phyloP scores from a whole-genome alignment of 139 green algal species.

The Chlorella sorokiniana region DNA sequence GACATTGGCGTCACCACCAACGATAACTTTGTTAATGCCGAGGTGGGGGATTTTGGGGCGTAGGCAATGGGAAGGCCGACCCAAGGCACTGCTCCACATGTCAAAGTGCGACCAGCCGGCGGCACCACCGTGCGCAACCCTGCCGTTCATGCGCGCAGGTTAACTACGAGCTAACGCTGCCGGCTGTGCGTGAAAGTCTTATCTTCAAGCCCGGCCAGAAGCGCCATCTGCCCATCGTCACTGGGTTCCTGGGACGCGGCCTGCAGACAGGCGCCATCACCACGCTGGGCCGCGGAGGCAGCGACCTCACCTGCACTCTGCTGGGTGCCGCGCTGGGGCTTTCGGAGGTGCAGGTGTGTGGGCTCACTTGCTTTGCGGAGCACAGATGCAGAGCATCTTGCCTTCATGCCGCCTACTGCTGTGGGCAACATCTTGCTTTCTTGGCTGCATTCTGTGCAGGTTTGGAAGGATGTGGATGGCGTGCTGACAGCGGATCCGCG shows the following conservation, averaged over 20 bases:
- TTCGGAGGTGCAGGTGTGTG: constrained; percentile 77
- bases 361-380: not conserved
- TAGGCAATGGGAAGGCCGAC: no score
- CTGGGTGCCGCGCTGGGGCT: constrained; percentile 87
- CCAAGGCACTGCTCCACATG: no score
- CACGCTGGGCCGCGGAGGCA: constrained; percentile 94
- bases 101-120: no score
- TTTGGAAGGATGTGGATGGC: constrained; percentile 99
- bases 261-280: constrained; percentile 85
- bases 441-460: constrained; percentile 40
- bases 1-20: constrained; percentile 89
- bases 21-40: constrained; percentile 93
- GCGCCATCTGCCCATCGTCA: constrained; percentile 81
- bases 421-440: no score
- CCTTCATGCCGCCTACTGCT: not conserved
- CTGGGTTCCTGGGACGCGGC: constrained; percentile 92
- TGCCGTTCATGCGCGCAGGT: constrained; percentile 39
- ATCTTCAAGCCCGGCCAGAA: constrained; percentile 8
- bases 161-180: constrained; percentile 59
- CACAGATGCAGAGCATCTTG: not conserved
- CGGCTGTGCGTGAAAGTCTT: constrained; percentile 47
- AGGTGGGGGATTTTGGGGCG: not conserved
- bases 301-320: constrained; percentile 94
- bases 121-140: not conserved
- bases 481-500: constrained; percentile 94